phyloP scores from a whole-genome alignment of 345 rosid species.

The Eucalyptus cloeziana region DNA sequence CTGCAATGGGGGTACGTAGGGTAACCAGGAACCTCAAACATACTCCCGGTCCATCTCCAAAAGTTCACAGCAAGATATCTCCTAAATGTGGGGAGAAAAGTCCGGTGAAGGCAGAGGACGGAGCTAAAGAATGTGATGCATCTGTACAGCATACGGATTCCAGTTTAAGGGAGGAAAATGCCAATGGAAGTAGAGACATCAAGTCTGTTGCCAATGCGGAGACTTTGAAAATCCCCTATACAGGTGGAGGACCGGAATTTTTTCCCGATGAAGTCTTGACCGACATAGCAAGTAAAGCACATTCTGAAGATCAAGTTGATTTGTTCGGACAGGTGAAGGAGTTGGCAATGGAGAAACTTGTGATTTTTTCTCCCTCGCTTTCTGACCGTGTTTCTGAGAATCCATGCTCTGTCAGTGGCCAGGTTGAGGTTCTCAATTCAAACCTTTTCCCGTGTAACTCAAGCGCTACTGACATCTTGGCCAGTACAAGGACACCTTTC shows the following conservation, averaged over 20 bases:
- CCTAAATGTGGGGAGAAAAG: slow-evolving; percentile 20
- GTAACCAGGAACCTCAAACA: slow-evolving; percentile 26
- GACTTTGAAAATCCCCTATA: neutral
- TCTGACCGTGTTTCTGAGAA: neutral
- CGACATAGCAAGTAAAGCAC: neutral
- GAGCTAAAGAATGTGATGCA: neutral
- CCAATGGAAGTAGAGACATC: neutral
- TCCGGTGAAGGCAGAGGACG: neutral
- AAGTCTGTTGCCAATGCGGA: neutral
- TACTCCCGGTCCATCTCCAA: slow-evolving; percentile 19
- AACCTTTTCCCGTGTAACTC: neutral
- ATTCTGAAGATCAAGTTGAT: neutral
- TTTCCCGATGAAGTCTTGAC: neutral
- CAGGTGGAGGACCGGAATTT: neutral
- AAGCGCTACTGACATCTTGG: neutral
- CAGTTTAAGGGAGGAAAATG: neutral
- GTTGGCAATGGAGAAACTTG: neutral
- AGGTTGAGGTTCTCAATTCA: neutral
- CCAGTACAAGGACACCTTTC: neutral
- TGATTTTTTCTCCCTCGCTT: neutral
- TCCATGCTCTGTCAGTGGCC: neutral
- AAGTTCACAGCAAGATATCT: slow-evolving; percentile 20
- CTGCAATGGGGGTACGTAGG: slow-evolving; percentile 12
- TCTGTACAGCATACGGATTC: neutral
- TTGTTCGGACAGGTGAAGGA: neutral